Percentiles rank a stretch among this genome's conserved stretches.
Evolutionary conservation across 2,329 filamentous ascomycete species (phyloP).

Genomic region (Emergomyces orientalis): DNA sequence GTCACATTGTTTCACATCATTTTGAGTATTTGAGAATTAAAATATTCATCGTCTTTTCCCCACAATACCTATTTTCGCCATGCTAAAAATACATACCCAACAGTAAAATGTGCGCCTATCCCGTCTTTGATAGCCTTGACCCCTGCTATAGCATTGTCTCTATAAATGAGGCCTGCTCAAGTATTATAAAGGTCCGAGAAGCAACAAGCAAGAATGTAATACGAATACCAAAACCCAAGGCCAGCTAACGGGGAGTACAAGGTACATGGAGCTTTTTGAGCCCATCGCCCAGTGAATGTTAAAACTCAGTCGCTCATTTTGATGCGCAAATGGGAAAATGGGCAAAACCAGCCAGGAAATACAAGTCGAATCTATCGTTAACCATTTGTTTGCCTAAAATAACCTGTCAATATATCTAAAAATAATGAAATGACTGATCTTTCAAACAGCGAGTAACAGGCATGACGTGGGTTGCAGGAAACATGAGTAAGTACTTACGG

Average conservation of each 20-base stretch:
- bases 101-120: not conserved
- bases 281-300: not conserved
- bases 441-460: not conserved
- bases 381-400: slow-evolving; percentile 2
- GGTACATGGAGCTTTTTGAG: not conserved
- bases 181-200: not conserved
- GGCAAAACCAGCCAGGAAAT: not conserved
- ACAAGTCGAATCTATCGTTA: not conserved
- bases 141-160: not conserved
- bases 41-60: not conserved
- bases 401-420: not conserved
- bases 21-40: not conserved
- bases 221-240: not conserved
- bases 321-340: not conserved
- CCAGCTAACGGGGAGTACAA: not conserved
- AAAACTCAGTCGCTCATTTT: not conserved
- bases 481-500: slow-evolving; percentile 11
- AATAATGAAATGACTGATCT: not conserved
- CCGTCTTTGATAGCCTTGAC: not conserved
- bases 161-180: not conserved
- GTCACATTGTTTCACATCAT: not conserved
- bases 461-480: not conserved
- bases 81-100: not conserved
- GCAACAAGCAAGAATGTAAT: not conserved
- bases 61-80: not conserved